These are phyloP conservation scores for Fusarium illudens DNA, from an alignment of 2,329 filamentous ascomycete genomes.

Conservation along the genomic window DNA sequence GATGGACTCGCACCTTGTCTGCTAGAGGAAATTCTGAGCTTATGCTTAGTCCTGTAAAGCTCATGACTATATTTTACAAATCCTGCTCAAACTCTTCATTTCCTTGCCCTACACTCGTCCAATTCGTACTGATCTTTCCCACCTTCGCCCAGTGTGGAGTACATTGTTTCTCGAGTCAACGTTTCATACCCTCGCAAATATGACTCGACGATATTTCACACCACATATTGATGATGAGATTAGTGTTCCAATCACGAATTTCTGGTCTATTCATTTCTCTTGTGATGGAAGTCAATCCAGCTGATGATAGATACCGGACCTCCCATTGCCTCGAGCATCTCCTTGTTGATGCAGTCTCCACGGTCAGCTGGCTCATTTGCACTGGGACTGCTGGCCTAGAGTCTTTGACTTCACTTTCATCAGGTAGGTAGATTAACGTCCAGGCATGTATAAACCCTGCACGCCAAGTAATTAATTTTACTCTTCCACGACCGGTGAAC, in stretches of 20 bases:
- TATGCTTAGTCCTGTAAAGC: neutral
- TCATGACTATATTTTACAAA: neutral
- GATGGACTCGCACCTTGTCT: too few relatives aligned
- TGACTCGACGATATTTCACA: neutral
- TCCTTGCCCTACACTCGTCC: neutral
- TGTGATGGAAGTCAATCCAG: neutral
- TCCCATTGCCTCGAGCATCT: neutral
- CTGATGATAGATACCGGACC: neutral
- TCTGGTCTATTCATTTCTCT: neutral
- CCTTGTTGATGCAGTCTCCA: neutral
- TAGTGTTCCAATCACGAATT: neutral
- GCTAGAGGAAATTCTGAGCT: neutral
- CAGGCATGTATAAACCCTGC: neutral
- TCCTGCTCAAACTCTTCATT: neutral
- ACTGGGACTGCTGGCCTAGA: too few relatives aligned
- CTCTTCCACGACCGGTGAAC: too few relatives aligned
- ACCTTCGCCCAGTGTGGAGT: neutral
- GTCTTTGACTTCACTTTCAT: neutral
- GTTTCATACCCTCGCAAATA: neutral
- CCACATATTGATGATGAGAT: neutral
- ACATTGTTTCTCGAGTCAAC: neutral
- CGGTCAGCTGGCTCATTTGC: neutral
- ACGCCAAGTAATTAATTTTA: neutral
- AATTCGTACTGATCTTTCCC: neutral
- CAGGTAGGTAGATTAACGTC: neutral